Evolutionary conservation across 2,329 filamentous ascomycete species (phyloP).

Genomic region (Tolypocladium cylindrosporum): DNA sequence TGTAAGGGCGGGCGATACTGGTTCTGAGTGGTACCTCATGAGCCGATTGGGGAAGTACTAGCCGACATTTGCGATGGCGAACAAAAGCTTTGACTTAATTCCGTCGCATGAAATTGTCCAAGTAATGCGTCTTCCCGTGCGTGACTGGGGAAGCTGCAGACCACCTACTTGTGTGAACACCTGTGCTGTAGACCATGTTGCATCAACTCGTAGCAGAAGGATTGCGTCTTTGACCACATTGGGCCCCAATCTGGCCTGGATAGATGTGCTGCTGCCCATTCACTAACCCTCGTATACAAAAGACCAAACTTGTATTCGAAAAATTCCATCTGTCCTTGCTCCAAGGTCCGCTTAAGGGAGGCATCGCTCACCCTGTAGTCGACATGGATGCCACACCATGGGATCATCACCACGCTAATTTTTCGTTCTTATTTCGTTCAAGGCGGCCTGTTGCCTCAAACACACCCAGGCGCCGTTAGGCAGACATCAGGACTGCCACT

Average conservation of each 20-base stretch:
- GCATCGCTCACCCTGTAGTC: no score
- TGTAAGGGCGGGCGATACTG: neutral
- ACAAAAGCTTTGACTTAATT: neutral
- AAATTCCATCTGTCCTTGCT: neutral
- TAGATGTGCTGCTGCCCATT: neutral
- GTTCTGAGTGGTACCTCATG: neutral
- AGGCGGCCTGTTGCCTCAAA: neutral
- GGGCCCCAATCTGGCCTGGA: neutral
- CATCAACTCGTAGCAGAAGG: neutral
- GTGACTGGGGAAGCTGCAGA: neutral
- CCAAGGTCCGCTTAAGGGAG: neutral
- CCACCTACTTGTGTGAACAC: neutral
- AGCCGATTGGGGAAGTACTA: neutral
- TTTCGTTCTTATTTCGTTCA: neutral
- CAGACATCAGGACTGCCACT: conserved; percentile 15
- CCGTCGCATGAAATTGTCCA: neutral
- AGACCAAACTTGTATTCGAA: neutral
- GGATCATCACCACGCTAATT: no score
- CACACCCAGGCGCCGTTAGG: neutral
- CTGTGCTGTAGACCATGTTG: neutral
- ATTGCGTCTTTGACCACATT: neutral
- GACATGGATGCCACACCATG: neutral
- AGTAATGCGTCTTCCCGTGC: neutral
- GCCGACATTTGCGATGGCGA: neutral
- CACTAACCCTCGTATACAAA: neutral